Base-by-base conservation (phyloP, 768 basidiomycete species). In the Clitopilus hobsonii region DNA sequence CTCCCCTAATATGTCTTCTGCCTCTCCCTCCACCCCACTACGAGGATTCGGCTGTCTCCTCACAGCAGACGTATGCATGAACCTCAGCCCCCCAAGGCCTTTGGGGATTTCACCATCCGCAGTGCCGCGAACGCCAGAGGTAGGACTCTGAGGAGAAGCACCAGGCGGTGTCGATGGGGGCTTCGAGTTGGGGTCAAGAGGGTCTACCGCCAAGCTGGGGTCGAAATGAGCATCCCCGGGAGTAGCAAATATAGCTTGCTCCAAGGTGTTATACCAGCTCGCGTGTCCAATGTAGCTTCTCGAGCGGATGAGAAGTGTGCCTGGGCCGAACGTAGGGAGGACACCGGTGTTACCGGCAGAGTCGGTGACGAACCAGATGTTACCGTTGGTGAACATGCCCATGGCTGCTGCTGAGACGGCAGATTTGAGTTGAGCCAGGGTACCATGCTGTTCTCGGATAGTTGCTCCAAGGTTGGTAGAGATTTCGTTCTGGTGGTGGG, bases 361-460 rank as follows among this genome's bases (percentile, higher is more conserved):
- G 72, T 92, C 89, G 2, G 81, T 81, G 56, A 95, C 92, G 67
- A 96, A 81, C 95, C 94, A 96, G 54, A 94, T 76, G 75, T 83
- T 94, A 52, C 92, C 92, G 26, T 81, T 83, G 54, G 84, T 84
- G 62, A 85, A 85, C 79, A 93, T 84, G 57, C 91, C 93, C 51
- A 80, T 73, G 29, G 79, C 91, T 2, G 90, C 85, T 4, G 91
- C 86, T 10, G 84, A 84, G 67, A 94, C 83, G 55, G 80, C 74
- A 23, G 89, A 87, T 67, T 92, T 87, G 59, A 96, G 75, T 38
- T 85, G 77, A 4, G 79, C 69, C 38, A 93, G 68, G 48, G 79
- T 80, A 20, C 88, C 88, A 61, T 89, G 85, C 49, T 86, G 72
- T 5, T 58, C 41, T 13, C 69, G 66, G 60, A 86, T 83, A 20